phyloP scores from a whole-genome alignment of 805 yeast genomes.

The Aciculoconidium aculeatum region DNA sequence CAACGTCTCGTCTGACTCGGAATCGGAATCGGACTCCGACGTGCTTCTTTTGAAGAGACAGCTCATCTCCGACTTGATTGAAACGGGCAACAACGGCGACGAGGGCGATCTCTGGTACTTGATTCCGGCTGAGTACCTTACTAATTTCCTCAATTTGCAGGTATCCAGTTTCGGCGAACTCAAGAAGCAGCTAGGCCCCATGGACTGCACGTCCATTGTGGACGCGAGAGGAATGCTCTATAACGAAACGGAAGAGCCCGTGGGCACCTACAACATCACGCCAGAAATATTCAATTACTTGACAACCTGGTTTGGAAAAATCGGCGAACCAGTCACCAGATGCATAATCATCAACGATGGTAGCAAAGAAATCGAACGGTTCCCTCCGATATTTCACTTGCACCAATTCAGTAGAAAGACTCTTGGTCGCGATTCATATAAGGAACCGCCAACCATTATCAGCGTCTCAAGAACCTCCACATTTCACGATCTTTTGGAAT shows the following conservation, averaged over 20 bases:
- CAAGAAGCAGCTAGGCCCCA: constrained; percentile 36
- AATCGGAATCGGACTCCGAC: constrained; percentile 3
- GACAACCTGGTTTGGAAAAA: constrained; percentile 49
- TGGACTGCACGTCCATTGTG: constrained; percentile 41
- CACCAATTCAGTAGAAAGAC: constrained; percentile 25
- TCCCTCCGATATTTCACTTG: constrained; percentile 31
- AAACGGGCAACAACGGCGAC: constrained; percentile 11
- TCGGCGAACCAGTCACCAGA: constrained; percentile 31
- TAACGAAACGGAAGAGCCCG: constrained; percentile 14
- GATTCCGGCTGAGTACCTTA: constrained; percentile 43
- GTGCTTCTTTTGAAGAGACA: constrained; percentile 9
- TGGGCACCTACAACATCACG: constrained; percentile 26
- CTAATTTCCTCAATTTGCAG: constrained; percentile 30
- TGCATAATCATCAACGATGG: constrained; percentile 22
- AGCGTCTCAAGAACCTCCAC: constrained; percentile 28
- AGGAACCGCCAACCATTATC: constrained; percentile 10
- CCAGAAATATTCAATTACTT: constrained; percentile 41
- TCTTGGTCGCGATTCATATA: constrained; percentile 1
- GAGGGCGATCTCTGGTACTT: constrained; percentile 49
- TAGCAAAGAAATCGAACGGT: constrained; percentile 25
- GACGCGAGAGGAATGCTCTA: constrained; percentile 41
- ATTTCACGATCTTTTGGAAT: constrained; percentile 27
- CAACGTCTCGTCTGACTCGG: not conserved
- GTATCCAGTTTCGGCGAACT: constrained; percentile 22
- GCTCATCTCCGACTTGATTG: constrained; percentile 15